Base-by-base conservation (phyloP, 108 stramenopile genomes). In the Tribonema minus region DNA sequence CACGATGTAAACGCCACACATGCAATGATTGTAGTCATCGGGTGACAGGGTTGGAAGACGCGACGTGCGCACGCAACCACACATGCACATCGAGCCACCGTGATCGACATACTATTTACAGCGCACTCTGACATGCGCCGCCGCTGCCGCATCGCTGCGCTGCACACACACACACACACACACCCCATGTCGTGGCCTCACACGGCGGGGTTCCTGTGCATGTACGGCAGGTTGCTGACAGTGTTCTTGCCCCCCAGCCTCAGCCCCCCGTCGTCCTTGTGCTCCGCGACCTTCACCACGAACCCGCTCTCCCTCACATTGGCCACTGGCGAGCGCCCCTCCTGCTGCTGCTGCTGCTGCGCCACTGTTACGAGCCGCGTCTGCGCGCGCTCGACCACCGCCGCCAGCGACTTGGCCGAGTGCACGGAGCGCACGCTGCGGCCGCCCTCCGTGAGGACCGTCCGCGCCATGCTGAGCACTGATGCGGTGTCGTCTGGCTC, bases 221-320 rank as follows among this genome's bases (percentile, higher is more conserved):
- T 87, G 80, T 87, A 87, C 29, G 86, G 86, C 35, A 87, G 66
- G 30, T 87, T 87, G 58, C 81, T 82, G 34, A 84, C 80, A 0
- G 37, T 81, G 27, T 87, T 82, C 73, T 87, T 87, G 31, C 82
- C 76, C 20, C 82, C 85, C 2, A 86, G 62, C 23, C 86, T 36
- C 23, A 82, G 64, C 23, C 86, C 83, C 15, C 79, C 85, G 64
- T 81, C 85, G 28, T 85, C 82, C 73, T 87, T 67, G 41, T 86
- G 85, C 3, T 33, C 72, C 15, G 83, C 80, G 1, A 87, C 37
- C 32, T 37, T n/a, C 35, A 85, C 72, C 12, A 80, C 40, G 2
- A 41, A 27, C 12, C 5, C 30, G 20, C 81, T 77, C 15, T 61
- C 37, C 1, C 28, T 7, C 32, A 23, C 37, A 0, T 30, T 64